Conservation (phyloP, 2,329 filamentous ascomycete genomes). For the Botrytis porri region DNA sequence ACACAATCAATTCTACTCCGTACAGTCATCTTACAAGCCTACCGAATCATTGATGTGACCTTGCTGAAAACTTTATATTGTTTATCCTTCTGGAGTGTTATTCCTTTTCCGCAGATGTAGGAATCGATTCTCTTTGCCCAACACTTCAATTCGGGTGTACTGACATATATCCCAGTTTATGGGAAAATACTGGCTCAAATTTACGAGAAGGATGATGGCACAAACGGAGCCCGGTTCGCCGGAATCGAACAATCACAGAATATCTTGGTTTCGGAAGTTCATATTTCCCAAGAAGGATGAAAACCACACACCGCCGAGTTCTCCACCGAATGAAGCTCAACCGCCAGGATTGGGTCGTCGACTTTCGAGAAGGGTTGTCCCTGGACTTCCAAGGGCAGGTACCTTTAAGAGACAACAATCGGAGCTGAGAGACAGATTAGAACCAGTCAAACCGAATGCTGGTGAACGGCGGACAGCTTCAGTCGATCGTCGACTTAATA, state of each 20-base stretch:
- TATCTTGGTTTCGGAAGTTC: constrained; percentile 36
- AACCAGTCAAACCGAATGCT: constrained; percentile 59
- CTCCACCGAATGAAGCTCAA: constrained; percentile 24
- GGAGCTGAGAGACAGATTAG: constrained; percentile 70
- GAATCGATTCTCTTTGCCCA: constrained; percentile 9
- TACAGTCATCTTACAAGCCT: constrained; percentile 23
- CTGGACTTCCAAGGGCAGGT: constrained; percentile 70
- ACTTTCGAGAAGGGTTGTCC: constrained; percentile 60
- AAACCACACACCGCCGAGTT: constrained; percentile 20
- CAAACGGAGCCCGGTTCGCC: constrained; percentile 32
- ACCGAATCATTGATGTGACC: constrained; percentile 23
- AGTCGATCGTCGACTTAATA: constrained; percentile 48
- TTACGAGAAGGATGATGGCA: constrained; percentile 9
- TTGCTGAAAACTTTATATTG: background rate
- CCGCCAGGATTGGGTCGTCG: constrained; percentile 34
- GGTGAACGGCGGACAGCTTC: constrained; percentile 72
- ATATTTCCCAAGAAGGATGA: constrained; percentile 36
- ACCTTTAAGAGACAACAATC: constrained; percentile 83
- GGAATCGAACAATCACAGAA: constrained; percentile 34
- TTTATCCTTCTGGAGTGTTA: background rate
- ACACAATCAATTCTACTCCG: constrained; percentile 23
- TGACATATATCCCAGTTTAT: constrained; percentile 13
- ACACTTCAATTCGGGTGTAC: constrained; percentile 1
- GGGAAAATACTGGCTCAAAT: constrained; percentile 12
- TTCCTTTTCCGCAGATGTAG: constrained; percentile 13